Base-by-base conservation (phyloP, 2,329 filamentous ascomycete species). In the Cladophialophora chaetospira region DNA sequence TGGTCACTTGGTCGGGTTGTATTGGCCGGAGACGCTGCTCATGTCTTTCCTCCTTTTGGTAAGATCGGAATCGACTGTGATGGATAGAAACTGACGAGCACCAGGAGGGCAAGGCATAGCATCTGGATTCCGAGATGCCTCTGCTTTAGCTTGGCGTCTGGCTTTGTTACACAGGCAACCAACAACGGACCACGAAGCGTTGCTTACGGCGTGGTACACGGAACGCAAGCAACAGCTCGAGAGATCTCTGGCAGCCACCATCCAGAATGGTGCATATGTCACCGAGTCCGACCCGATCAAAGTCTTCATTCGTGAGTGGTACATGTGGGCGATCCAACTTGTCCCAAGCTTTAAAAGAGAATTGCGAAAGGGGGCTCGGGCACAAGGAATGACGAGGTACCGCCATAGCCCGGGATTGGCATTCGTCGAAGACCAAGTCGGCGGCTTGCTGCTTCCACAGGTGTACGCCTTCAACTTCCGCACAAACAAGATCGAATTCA, bases 71-170 rank as follows among this genome's bases (percentile, higher is more conserved):
- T 40, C 13, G 11, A 8, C 28, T 4, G 13, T 13, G 4, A 5
- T 28, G 19, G 31, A 13, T 29, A 5, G 28, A 11, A 36, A 13
- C 35, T 46, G 19, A 50, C 45, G 13, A 17, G 29, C 9, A 15
- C n/a, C 13, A 62, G 60, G 60, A n/a, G 74, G 73, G 1, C 74
- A 76, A 60, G 74, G 74, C 2, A 75, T 76, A 31, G 68, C 69
- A 2, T 73, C 70, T 2, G 74, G 74, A 2, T 72, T 76, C 49
- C 68, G 74, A 17, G 73, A 76, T 53, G 73, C 73, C 1, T 56
- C 65, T 8, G 64, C 66, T 1, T 61, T 77, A 3, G 67, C 72
- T 10, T 76, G 73, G 73, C 68, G 73, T 5, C 65, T 75, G 2
- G 64, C 65, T 5, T 46, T 72, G 1, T 66, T 72, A 13, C 65